Percentiles rank a stretch among this genome's conserved stretches.
Conservation (phyloP, 2,329 filamentous ascomycete species). For the Biscogniauxia sp. region DNA sequence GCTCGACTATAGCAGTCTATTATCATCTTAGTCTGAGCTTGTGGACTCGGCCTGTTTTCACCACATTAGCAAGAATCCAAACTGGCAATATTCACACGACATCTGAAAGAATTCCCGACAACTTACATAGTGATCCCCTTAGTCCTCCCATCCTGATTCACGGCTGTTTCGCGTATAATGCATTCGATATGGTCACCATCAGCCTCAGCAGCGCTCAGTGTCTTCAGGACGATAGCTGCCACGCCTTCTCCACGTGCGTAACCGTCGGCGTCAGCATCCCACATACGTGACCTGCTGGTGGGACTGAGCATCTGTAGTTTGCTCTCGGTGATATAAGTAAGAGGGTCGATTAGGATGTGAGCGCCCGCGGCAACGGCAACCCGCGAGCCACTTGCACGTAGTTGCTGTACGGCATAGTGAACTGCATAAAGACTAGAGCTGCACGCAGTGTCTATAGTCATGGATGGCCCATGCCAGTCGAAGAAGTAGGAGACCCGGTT, state of each 20-base stretch:
- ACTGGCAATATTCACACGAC: too few species aligned
- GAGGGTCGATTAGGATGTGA: not conserved
- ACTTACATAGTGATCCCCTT: conserved; percentile 8
- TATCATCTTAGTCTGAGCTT: conserved; percentile 6
- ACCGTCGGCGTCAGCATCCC: conserved; percentile 13
- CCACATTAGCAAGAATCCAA: not conserved
- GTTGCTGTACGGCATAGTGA: conserved; percentile 1
- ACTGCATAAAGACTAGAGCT: conserved; percentile 2
- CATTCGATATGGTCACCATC: conserved; percentile 15
- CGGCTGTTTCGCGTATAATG: conserved; percentile 7
- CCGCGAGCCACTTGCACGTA: not conserved
- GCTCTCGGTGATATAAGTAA: not conserved
- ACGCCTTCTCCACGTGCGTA: conserved; percentile 20
- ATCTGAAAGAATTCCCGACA: not conserved
- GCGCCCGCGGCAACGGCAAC: not conserved
- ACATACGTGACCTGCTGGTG: conserved; percentile 12
- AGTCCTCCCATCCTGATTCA: conserved; percentile 12
- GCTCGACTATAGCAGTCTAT: not conserved
- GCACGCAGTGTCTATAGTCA: conserved; percentile 5
- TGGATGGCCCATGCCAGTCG: not conserved
- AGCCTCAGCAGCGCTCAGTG: not conserved
- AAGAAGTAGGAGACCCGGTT: conserved; percentile 2
- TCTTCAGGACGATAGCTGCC: conserved; percentile 40
- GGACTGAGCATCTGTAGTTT: conserved; percentile 14
- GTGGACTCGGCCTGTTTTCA: conserved; percentile 1